Conservation (phyloP, 768 basidiomycete genomes). For the Cystobasidium ongulense region DNA sequence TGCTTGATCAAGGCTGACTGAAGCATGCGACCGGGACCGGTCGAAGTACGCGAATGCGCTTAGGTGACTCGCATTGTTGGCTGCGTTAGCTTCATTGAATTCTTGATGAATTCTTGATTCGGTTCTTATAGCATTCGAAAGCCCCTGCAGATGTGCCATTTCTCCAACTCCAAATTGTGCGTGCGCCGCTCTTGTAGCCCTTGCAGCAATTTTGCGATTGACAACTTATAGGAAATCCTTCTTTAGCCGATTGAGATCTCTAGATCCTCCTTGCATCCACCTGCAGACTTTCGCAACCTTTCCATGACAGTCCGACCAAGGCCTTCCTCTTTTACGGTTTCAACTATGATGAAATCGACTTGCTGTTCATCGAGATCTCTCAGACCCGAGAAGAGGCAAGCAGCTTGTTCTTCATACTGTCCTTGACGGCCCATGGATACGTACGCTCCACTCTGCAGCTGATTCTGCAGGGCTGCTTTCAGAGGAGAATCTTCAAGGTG, state of each 20-base stretch:
- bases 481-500: slow-evolving; percentile 1
- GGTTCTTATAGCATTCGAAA: too few species aligned
- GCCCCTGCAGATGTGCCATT: too few species aligned
- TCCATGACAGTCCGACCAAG: slow-evolving; percentile 32
- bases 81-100: too few species aligned
- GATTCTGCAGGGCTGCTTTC: not conserved
- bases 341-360: slow-evolving; percentile 27
- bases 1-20: too few species aligned
- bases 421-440: not conserved
- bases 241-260: not conserved
- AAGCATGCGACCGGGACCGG: too few species aligned
- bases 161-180: too few species aligned
- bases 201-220: too few species aligned
- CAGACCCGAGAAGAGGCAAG: slow-evolving; percentile 17
- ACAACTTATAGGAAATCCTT: too few species aligned
- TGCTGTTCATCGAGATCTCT: slow-evolving; percentile 15
- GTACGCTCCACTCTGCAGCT: not conserved
- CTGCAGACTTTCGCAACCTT: slow-evolving; percentile 28
- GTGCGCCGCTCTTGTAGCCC: too few species aligned
- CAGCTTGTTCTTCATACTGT: slow-evolving; percentile 23
- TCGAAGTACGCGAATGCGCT: too few species aligned
- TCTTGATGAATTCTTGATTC: too few species aligned
- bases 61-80: too few species aligned
- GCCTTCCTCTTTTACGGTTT: slow-evolving; percentile 23
- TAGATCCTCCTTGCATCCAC: not conserved